Evolutionary conservation across 192 early-diverging fungal species (phyloP).

Genomic region (Coemansia sp.): DNA sequence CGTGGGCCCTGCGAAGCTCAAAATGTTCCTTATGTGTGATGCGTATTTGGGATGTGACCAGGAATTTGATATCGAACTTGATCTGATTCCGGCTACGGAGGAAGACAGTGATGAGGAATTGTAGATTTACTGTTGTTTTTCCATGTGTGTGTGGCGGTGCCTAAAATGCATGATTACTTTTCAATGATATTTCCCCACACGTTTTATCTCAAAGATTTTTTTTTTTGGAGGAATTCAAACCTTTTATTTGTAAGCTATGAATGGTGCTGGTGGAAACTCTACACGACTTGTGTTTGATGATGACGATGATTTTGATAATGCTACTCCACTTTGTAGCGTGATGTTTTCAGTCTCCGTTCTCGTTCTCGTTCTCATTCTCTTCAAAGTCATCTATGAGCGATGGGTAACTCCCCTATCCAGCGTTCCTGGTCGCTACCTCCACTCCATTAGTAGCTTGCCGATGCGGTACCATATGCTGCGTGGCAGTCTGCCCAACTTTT

Average conservation of each 20-base stretch:
- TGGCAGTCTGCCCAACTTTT: constrained; percentile 30
- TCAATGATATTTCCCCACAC: not conserved
- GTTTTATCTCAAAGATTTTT: not conserved
- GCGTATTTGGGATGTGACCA: constrained; percentile 93
- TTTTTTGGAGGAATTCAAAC: not conserved
- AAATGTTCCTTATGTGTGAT: constrained; percentile 93
- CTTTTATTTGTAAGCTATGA: constrained; percentile 20
- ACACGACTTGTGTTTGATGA: constrained; percentile 41
- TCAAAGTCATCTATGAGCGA: constrained; percentile 52
- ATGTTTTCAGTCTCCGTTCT: constrained; percentile 30
- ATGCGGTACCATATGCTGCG: constrained; percentile 52
- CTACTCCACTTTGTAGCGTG: constrained; percentile 28
- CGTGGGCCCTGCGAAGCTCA: constrained; percentile 60
- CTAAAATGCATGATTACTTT: not conserved
- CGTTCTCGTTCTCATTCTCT: constrained; percentile 13
- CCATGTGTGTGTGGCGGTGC: too few relatives aligned
- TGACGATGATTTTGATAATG: constrained; percentile 39
- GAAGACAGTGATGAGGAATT: constrained; percentile 45
- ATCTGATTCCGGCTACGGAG: constrained; percentile 35
- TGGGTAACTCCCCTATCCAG: constrained; percentile 40
- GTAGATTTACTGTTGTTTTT: not conserved
- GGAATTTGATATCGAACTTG: constrained; percentile 76
- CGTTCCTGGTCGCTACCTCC: constrained; percentile 25
- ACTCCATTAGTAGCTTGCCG: constrained; percentile 36
- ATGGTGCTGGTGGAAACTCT: constrained; percentile 46